Base-by-base conservation (phyloP, 139 green algal species). In the Ettlia oleoabundans region DNA sequence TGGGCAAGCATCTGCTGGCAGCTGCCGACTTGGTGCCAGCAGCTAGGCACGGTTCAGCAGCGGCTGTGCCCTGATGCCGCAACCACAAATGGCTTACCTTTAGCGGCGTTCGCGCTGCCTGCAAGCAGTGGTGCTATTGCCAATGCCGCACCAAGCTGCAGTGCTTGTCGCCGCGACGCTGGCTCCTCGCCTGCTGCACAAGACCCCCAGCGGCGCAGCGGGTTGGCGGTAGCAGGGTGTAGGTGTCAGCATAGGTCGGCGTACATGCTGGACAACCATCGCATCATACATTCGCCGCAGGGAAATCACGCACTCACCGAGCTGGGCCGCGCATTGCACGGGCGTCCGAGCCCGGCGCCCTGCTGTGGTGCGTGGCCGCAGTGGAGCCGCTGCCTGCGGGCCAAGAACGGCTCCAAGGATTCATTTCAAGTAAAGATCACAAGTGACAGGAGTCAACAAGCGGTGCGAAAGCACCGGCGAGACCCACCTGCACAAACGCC, bases 121-220 rank as follows among this genome's bases (percentile, higher is more conserved):
- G 70, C 42, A 30, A 85, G 70, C 58, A 85, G 71, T 5, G 61
- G 61, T 10, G 62, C 32, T 28, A 63, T 71, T 18, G 70, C 70
- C 33, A 69, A 40, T n/a, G 35, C 26, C 6, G 63, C 66, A 33
- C 53, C 84, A 28, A 88, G 71, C 74, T 88, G 76, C 43, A 88
- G 84, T 3, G 84, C 61, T 67, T 88, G 69, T 33, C 84, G 78
- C 22, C 84, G 83, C 10, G 76, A 64, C 43, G 62, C 51, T n/a
- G 32, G n/a, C n/a, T n/a, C n/a, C n/a, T n/a, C n/a, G n/a, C n/a
- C n/a, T n/a, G n/a, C n/a, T n/a, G n/a, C n/a, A n/a, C n/a, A n/a
- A n/a, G n/a, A 13, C 15, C 9, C 3, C 21, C 32, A 41, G 33
- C 2, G 64, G 5, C 9, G 3, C 32, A 42, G 64, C 6, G 7